Evolutionary conservation across 768 basidiomycete genomes (phyloP).

Genomic region (Panellus pusillus): DNA sequence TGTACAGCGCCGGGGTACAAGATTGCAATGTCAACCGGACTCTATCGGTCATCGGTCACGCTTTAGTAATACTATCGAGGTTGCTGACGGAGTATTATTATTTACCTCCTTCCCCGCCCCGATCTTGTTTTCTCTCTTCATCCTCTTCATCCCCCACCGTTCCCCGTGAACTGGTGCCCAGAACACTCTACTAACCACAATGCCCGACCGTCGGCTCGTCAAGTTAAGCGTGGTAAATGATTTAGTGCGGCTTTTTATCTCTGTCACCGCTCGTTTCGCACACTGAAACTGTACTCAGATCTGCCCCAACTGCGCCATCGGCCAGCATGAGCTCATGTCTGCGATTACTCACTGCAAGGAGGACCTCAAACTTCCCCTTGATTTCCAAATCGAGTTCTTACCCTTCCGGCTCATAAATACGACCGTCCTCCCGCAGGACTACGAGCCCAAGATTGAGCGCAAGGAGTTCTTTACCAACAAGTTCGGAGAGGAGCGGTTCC

Average conservation of each 20-base stretch:
- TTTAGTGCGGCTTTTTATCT: conserved; percentile 37
- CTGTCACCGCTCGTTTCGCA: conserved; percentile 3
- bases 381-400: conserved; percentile 52
- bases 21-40: too few species aligned
- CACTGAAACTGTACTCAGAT: conserved; percentile 30
- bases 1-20: too few species aligned
- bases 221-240: conserved; percentile 51
- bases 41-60: too few species aligned
- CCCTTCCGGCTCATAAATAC: conserved; percentile 50
- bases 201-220: conserved; percentile 41
- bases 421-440: conserved; percentile 36
- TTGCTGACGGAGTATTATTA: background rate
- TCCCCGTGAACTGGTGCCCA: conserved; percentile 17
- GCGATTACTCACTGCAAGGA: conserved; percentile 51
- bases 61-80: too few species aligned
- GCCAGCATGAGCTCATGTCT: conserved; percentile 51
- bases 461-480: conserved; percentile 43
- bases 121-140: background rate
- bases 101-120: background rate
- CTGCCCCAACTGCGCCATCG: conserved; percentile 54
- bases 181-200: conserved; percentile 14
- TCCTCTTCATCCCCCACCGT: conserved; percentile 8
- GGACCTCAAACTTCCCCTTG: conserved; percentile 45
- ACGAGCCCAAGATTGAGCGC: conserved; percentile 39
- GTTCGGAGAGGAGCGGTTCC: conserved; percentile 53